These are phyloP conservation scores for Craterostigma plantagineum DNA, from an alignment of 257 asterid species.

Conservation along the genomic window DNA sequence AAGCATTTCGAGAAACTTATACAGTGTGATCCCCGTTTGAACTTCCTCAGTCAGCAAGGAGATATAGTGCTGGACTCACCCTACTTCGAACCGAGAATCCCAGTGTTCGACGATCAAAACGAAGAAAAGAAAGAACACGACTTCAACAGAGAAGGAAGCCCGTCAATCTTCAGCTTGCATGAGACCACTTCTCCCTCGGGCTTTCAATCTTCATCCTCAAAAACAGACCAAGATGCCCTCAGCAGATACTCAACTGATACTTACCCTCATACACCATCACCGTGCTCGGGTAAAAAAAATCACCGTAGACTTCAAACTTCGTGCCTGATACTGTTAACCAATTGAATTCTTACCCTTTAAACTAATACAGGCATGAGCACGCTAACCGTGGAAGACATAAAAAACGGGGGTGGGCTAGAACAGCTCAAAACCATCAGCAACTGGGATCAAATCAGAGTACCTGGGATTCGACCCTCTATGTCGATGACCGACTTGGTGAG, in stretches of 20 bases:
- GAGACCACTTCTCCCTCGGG: conserved; percentile 1
- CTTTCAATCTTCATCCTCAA: conserved; percentile 47
- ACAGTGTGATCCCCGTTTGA: conserved; percentile 53
- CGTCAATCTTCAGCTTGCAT: conserved; percentile 18
- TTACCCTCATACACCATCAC: conserved; percentile 50
- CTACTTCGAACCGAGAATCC: conserved; percentile 24
- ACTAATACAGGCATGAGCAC: conserved; percentile 1
- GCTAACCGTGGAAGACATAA: conserved; percentile 26
- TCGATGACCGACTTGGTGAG: conserved; percentile 82
- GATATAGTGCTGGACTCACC: conserved; percentile 29
- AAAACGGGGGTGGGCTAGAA: conserved; percentile 24
- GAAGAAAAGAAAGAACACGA: conserved; percentile 17
- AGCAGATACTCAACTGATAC: conserved; percentile 29
- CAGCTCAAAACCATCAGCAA: conserved; percentile 44
- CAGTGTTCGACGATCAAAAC: conserved; percentile 23
- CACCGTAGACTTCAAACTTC: no score
- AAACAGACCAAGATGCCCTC: conserved; percentile 34
- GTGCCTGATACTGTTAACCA: no score
- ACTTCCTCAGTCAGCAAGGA: conserved; percentile 40
- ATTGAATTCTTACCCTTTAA: not conserved
- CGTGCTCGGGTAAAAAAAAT: conserved; percentile 76
- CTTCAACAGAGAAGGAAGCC: conserved; percentile 22
- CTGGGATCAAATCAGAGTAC: conserved; percentile 70
- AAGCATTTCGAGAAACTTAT: conserved; percentile 53
- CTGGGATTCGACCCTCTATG: conserved; percentile 66